Base-by-base conservation (phyloP, 1,139 yeast species). In the Blastobotrys buckinghamii region DNA sequence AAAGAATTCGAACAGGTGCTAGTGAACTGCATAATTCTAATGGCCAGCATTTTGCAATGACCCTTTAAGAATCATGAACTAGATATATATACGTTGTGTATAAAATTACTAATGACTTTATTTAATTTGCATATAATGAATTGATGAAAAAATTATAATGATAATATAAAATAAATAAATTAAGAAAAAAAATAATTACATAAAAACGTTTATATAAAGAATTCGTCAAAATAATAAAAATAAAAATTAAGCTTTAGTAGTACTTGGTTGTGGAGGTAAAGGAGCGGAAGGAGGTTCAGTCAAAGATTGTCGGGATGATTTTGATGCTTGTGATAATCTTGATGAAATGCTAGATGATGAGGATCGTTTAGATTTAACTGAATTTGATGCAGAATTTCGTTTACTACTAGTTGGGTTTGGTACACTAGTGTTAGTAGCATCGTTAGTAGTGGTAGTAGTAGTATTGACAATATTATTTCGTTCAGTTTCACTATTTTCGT, bases 21-120 rank as follows among this genome's bases (percentile, higher is more conserved):
- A 48, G 62, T n/a, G 52, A 50, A 16, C 39, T 60, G 27, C 65
- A 61, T 44, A 61, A 61, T 39, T 29, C 53, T n/a, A 57, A 57
- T 9, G 65, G 65, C 9, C 45, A 51, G 27, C 48, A 48, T 44
- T 57, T 44, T 45, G 54, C 61, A 5, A 59, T 59, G 60, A 44
- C 48, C 13, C 45, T 59, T 19, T 54, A 47, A 22, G 12, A 8
- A 7, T n/a, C n/a, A n/a, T n/a, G n/a, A n/a, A n/a, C n/a, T n/a
- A n/a, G n/a, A n/a, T n/a, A n/a, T n/a, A n/a, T n/a, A n/a, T n/a
- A n/a, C n/a, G n/a, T n/a, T n/a, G n/a, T n/a, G n/a, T n/a, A 22
- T 22, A 22, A 22, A 22, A 22, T 22, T 22, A 22, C 7, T 22
- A 5, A 22, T 22, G 4, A 22, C 7, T 24, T 20, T 13, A 6